Evolutionary conservation across 768 basidiomycete species (phyloP).

Genomic region (Asterophora parasitica): DNA sequence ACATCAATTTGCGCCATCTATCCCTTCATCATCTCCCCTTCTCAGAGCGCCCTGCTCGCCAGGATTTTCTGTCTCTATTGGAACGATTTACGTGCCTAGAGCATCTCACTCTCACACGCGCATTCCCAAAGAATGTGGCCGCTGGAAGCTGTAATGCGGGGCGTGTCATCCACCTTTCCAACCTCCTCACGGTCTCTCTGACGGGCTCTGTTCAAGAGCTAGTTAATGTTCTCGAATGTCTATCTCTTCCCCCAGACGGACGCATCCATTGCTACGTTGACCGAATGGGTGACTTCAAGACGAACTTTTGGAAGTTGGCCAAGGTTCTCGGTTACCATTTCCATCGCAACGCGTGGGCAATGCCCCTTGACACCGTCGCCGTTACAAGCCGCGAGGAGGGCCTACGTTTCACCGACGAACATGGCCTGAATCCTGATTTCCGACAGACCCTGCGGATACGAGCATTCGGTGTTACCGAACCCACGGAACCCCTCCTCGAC

Average conservation of each 20-base stretch:
- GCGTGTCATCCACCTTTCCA: constrained; percentile 22
- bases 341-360: constrained; percentile 15
- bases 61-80: constrained; percentile 28
- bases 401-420: constrained; percentile 19
- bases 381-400: constrained; percentile 25
- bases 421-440: constrained; percentile 24
- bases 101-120: constrained; percentile 29
- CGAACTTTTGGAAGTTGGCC: constrained; percentile 23
- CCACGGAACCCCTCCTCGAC: constrained; percentile 25
- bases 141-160: constrained; percentile 14
- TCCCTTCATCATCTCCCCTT: constrained; percentile 32
- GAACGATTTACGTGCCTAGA: constrained; percentile 28
- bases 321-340: constrained; percentile 24
- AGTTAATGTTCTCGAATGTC: constrained; percentile 24
- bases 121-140: constrained; percentile 27
- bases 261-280: constrained; percentile 23
- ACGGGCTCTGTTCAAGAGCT: constrained; percentile 29
- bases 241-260: constrained; percentile 24
- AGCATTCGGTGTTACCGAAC: constrained; percentile 24
- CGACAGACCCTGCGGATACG: constrained; percentile 30
- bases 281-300: constrained; percentile 24
- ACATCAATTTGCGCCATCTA: constrained; percentile 29
- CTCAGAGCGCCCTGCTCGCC: constrained; percentile 31
- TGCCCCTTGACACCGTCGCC: constrained; percentile 25
- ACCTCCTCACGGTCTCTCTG: constrained; percentile 25